Conservation (phyloP, 805 yeast species). For the Wickerhamiella parazyma region DNA sequence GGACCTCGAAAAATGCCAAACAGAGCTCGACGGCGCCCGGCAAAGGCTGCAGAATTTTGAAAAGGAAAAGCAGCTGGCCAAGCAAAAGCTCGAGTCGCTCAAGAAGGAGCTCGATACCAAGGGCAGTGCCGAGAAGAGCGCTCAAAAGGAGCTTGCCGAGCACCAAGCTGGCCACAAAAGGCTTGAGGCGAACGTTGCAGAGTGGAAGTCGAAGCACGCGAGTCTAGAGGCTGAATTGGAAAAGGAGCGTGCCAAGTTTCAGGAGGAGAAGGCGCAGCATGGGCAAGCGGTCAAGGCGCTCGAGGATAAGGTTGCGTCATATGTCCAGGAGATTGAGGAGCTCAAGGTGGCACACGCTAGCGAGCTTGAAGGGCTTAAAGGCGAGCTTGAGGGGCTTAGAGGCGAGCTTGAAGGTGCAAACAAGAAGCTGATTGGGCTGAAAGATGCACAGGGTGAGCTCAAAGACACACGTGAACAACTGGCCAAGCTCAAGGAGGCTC, state of each 20-base stretch:
- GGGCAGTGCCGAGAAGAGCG: neutral
- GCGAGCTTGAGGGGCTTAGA: neutral
- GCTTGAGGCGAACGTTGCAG: neutral
- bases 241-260: neutral
- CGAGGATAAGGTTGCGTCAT: neutral
- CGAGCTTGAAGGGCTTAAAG: constrained; percentile 3
- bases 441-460: too few species aligned
- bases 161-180: neutral
- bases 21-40: constrained; percentile 9
- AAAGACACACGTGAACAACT: too few species aligned
- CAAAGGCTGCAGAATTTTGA: constrained; percentile 1
- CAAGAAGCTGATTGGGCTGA: too few species aligned
- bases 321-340: neutral
- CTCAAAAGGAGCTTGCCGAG: constrained; percentile 11
- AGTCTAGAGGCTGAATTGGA: constrained; percentile 2
- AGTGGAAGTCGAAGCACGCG: constrained; percentile 8
- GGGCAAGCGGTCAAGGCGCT: neutral
- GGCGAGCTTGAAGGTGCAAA: too few species aligned
- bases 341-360: neutral
- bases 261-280: neutral
- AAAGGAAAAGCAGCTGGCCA: constrained; percentile 7
- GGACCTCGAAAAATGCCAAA: constrained; percentile 7
- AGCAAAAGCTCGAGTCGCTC: constrained; percentile 9
- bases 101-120: constrained; percentile 7
- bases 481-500: neutral